Evolutionary conservation across 2,329 filamentous ascomycete genomes (phyloP).

Genomic region (Teratosphaeria destructans): DNA sequence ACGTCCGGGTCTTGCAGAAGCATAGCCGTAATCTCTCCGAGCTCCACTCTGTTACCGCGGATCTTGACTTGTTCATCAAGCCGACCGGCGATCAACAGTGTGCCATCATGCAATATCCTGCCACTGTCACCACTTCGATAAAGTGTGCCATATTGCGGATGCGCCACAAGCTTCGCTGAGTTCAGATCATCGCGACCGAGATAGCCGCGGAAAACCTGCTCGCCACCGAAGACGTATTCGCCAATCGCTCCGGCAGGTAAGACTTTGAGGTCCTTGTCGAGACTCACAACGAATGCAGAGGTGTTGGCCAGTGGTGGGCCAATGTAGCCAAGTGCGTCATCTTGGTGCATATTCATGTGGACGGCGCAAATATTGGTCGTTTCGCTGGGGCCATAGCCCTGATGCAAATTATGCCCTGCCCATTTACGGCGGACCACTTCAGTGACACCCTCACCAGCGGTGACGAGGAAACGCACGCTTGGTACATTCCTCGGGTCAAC

Average conservation of each 20-base stretch:
- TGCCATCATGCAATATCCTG: conserved; percentile 65
- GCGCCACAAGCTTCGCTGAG: conserved; percentile 55
- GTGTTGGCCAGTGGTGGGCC: conserved; percentile 66
- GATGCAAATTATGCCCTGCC: conserved; percentile 57
- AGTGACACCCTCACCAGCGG: conserved; percentile 71
- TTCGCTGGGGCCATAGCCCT: conserved; percentile 78
- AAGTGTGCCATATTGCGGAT: conserved; percentile 58
- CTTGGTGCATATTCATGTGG: conserved; percentile 45
- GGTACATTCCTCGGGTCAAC: conserved; percentile 60
- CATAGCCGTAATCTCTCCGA: conserved; percentile 60
- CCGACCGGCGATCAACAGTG: conserved; percentile 61
- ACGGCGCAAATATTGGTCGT: conserved; percentile 82
- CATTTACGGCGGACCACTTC: conserved; percentile 59
- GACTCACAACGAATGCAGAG: conserved; percentile 54
- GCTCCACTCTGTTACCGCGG: conserved; percentile 68
- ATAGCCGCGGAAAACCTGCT: conserved; percentile 68
- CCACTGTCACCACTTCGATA: conserved; percentile 80
- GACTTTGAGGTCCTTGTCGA: conserved; percentile 36
- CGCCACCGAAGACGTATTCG: conserved; percentile 78
- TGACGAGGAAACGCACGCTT: conserved; percentile 62
- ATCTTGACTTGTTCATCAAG: conserved; percentile 75
- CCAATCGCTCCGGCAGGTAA: conserved; percentile 64
- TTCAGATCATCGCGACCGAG: conserved; percentile 56
- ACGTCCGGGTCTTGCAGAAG: conserved; percentile 45
- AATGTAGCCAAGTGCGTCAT: conserved; percentile 62